Base-by-base conservation (phyloP, 2,329 filamentous ascomycete genomes). In the Neofusicoccum kwambonambiense region DNA sequence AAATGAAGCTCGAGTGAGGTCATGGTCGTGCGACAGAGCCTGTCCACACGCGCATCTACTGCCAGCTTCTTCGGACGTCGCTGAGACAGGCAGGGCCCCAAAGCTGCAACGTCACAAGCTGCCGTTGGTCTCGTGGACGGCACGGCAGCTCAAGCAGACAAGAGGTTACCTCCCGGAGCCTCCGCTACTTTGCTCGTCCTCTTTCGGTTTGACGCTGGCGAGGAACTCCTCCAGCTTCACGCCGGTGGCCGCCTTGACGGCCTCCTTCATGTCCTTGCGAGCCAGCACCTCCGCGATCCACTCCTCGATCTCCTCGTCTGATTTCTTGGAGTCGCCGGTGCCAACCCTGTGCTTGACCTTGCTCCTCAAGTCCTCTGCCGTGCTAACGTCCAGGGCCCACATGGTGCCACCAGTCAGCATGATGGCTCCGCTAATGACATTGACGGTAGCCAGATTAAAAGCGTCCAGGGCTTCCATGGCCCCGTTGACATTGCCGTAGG, bases 391-490 rank as follows among this genome's bases (percentile, higher is more conserved):
- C 66, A 95, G 86, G 0, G 87, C 88, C 84, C 90, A 96, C 67
- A 91, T 82, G 11, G 89, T 76, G 0, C 90, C 92, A 3, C 94
- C 95, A 0, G 86, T 83, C 8, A 85, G 78, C 84, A 96, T 87
- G 75, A 97, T 87, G 0, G 84, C 89, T 57, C 95, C 86, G 70
- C 89, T 90, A 37, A 88, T 73, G 12, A 95, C 91, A 71, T 97
- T 97, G 70, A 97, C 84, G 0, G 93, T 97, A 0, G 94, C 95
- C 41, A 97, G 81, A 56, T 89, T 90, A 22, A 99, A 81, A 0
- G 94, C 94, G 77, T 96, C 90, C 39, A 90, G 79, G 0, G 94
- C 94, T 68, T 97, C 89, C 44, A 90, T 75, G 1, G 87, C 84
- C 7, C 88, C 88, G 72, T 89, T 89, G 34, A 87, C 83, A 50